phyloP scores from a whole-genome alignment of 805 yeast genomes.

The Nakazawaea ambrosiae region DNA sequence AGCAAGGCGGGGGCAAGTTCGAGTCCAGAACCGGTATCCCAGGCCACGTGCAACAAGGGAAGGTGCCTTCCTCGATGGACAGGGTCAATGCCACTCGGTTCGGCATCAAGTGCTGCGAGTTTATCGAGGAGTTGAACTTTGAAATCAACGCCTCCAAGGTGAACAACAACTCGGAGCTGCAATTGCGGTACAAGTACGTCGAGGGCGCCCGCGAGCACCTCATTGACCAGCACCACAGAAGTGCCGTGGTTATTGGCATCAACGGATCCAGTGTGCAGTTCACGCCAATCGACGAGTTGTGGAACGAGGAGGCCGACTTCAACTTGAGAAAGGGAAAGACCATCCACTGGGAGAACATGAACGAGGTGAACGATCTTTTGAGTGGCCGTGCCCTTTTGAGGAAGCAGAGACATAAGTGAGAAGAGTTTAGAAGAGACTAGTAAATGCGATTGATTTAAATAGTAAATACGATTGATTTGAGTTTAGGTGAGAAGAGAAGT shows the following conservation, averaged over 20 bases:
- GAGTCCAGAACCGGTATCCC: slow-evolving; percentile 95
- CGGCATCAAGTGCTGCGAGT: slow-evolving; percentile 85
- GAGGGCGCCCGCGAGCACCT: slow-evolving; percentile 42
- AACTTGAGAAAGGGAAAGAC: slow-evolving; percentile 57
- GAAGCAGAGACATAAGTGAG: slow-evolving; percentile 17
- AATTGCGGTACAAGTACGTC: slow-evolving; percentile 44
- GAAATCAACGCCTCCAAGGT: slow-evolving; percentile 8
- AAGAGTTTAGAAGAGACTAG: too few species aligned
- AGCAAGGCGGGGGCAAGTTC: slow-evolving; percentile 68
- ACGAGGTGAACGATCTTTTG: slow-evolving; percentile 55
- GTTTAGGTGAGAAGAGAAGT: too few species aligned
- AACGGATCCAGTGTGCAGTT: slow-evolving; percentile 60
- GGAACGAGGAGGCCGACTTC: slow-evolving; percentile 55
- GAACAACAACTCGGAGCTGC: slow-evolving; percentile 25
- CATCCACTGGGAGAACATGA: slow-evolving; percentile 63
- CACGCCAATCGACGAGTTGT: slow-evolving; percentile 47
- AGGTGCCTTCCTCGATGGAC: slow-evolving; percentile 90
- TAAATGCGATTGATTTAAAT: background rate
- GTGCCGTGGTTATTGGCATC: slow-evolving; percentile 62
- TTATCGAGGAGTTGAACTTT: slow-evolving; percentile 53
- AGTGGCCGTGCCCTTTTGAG: slow-evolving; percentile 62
- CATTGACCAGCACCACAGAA: slow-evolving; percentile 31
- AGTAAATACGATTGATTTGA: background rate
- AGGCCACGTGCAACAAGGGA: slow-evolving; percentile 98
- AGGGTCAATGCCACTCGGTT: slow-evolving; percentile 84